phyloP scores from a whole-genome alignment of 306 rosid species.

The Sechiopsis laciniata region DNA sequence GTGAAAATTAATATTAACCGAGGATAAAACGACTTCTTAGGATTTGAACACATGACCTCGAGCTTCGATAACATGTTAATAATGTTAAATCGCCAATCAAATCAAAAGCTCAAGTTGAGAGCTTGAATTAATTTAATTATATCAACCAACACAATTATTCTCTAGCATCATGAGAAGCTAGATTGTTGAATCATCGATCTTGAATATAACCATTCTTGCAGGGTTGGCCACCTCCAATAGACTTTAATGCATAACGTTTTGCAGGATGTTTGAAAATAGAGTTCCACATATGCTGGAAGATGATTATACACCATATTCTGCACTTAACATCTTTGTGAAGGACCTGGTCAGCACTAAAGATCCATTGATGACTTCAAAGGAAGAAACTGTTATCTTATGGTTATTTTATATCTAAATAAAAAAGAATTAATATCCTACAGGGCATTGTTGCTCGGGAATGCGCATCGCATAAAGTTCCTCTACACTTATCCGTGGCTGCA shows the following conservation, averaged over 20 bases:
- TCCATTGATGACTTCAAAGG: constrained; percentile 15
- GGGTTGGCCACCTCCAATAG: background rate
- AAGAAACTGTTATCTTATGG: constrained; percentile 17
- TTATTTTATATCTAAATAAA: constrained; percentile 18
- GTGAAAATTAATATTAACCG: no score
- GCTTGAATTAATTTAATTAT: no score
- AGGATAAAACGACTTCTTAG: no score
- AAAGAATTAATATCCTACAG: constrained; percentile 38
- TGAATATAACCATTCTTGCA: background rate
- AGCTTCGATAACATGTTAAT: no score
- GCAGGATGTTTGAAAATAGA: constrained; percentile 93
- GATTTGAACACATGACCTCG: no score
- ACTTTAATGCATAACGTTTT: constrained; percentile 12
- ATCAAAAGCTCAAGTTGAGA: no score
- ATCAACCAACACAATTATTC: background rate
- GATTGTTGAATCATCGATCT: background rate
- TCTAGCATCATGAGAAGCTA: background rate
- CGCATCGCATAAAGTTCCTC: constrained; percentile 62
- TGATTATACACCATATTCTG: constrained; percentile 90
- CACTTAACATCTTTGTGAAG: constrained; percentile 92
- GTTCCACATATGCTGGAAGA: constrained; percentile 90
- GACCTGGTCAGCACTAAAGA: constrained; percentile 61
- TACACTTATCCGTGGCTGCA: constrained; percentile 63
- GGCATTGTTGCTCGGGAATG: constrained; percentile 90
- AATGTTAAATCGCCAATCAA: no score